Evolutionary conservation across 176 grass and related monocot species (phyloP).

Genomic region (Oryza glaberrima): DNA sequence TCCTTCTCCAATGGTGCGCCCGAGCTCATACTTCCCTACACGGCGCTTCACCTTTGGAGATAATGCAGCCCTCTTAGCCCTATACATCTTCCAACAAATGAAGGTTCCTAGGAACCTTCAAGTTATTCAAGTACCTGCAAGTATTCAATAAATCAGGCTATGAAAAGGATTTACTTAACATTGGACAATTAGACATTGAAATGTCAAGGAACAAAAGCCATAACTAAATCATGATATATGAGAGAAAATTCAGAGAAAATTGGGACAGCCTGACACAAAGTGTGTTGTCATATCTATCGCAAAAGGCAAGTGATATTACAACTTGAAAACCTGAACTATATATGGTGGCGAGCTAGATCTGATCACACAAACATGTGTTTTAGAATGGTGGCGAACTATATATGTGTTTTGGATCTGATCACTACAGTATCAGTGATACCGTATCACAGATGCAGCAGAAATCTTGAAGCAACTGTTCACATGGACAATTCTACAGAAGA

Average conservation of each 20-base stretch:
- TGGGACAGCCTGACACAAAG: neutral
- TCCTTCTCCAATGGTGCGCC: constrained; percentile 93
- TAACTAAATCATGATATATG: neutral
- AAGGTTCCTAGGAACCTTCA: constrained; percentile 43
- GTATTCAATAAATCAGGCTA: constrained; percentile 5
- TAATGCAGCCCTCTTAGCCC: constrained; percentile 69
- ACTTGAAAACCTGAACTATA: neutral
- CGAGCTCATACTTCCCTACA: constrained; percentile 94
- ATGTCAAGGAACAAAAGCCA: neutral
- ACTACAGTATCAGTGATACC: neutral
- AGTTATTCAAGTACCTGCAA: constrained; percentile 40
- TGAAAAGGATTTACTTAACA: constrained; percentile 1
- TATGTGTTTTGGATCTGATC: too few relatives aligned
- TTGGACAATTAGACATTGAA: neutral
- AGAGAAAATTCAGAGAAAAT: neutral
- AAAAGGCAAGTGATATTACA: neutral
- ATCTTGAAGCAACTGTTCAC: neutral
- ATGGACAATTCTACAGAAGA: neutral
- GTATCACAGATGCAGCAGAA: neutral
- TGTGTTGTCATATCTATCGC: neutral
- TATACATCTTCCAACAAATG: constrained; percentile 57
- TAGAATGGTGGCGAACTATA: neutral
- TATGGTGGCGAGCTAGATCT: neutral
- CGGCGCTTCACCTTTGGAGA: constrained; percentile 82
- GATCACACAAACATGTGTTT: neutral